Conservation (phyloP, 2,329 filamentous ascomycete genomes). For the Aspergillus uvarum region DNA sequence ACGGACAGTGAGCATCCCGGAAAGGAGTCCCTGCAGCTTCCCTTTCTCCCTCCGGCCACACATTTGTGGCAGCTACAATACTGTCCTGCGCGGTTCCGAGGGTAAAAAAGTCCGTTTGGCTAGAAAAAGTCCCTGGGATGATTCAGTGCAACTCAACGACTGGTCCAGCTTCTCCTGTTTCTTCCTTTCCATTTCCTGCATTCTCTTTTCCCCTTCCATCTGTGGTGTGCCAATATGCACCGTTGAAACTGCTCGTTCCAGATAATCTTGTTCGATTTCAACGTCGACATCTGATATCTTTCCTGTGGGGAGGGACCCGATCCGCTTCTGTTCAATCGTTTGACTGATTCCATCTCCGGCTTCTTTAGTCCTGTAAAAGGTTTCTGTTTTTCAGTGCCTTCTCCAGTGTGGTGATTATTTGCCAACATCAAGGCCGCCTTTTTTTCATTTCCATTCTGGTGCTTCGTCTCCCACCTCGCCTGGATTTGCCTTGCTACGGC, state of each 20-base stretch:
- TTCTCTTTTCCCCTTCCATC: constrained; percentile 15
- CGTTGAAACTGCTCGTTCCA: constrained; percentile 23
- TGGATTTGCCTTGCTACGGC: constrained; percentile 9
- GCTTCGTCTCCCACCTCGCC: neutral
- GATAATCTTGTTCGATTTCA: constrained; percentile 22
- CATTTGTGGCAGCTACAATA: constrained; percentile 19
- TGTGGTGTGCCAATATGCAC: constrained; percentile 24
- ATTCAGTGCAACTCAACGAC: constrained; percentile 23
- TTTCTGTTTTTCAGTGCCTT: constrained; percentile 5
- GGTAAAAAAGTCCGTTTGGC: constrained; percentile 25
- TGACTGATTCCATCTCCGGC: constrained; percentile 9
- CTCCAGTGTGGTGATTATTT: neutral
- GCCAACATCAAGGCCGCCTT: neutral
- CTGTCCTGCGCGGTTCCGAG: constrained; percentile 24
- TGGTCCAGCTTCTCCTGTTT: constrained; percentile 19
- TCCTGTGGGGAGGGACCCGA: constrained; percentile 14
- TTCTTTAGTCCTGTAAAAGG: constrained; percentile 9
- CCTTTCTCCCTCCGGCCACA: constrained; percentile 23
- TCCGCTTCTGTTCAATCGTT: constrained; percentile 17
- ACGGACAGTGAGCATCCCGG: constrained; percentile 17
- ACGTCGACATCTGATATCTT: constrained; percentile 17
- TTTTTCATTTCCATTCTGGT: neutral
- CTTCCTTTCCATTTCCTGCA: constrained; percentile 17
- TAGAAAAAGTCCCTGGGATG: constrained; percentile 19
- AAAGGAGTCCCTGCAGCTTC: constrained; percentile 35